phyloP scores from a whole-genome alignment of 2,329 filamentous ascomycete species.

The Xylariaceae sp. region DNA sequence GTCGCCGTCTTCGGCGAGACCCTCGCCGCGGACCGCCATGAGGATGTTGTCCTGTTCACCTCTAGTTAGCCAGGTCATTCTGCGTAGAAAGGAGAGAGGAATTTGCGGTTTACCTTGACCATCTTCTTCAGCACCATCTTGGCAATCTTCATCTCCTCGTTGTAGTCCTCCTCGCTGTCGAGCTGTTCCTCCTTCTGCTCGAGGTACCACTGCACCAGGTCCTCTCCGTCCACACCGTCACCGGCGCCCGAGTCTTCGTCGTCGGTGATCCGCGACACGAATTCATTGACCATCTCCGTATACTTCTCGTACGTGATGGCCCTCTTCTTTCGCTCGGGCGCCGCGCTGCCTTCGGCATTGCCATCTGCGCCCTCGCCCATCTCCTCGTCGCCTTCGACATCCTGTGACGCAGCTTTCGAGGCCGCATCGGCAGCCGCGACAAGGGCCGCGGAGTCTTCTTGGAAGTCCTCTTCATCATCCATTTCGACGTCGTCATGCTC shows the following conservation, averaged over 20 bases:
- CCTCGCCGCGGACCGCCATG: conserved; percentile 69
- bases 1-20: conserved; percentile 44
- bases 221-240: conserved; percentile 81
- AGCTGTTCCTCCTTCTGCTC: conserved; percentile 86
- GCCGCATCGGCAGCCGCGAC: conserved; percentile 46
- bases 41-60: conserved; percentile 73
- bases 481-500: conserved; percentile 97
- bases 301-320: conserved; percentile 91
- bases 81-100: background rate
- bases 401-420: conserved; percentile 34
- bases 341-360: conserved; percentile 34
- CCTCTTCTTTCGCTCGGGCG: conserved; percentile 63
- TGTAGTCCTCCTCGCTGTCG: conserved; percentile 73
- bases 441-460: conserved; percentile 43
- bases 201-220: conserved; percentile 82
- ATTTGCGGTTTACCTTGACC: conserved; percentile 73
- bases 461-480: conserved; percentile 71
- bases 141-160: conserved; percentile 51
- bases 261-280: conserved; percentile 78
- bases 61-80: conserved; percentile 21
- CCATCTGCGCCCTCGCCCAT: conserved; percentile 36
- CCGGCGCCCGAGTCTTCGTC: conserved; percentile 68
- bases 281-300: conserved; percentile 79
- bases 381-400: conserved; percentile 40
- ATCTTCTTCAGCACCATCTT: conserved; percentile 84